These are phyloP conservation scores for Penicillium ucsense DNA, from an alignment of 495 filamentous ascomycete species.

Conservation along the genomic window DNA sequence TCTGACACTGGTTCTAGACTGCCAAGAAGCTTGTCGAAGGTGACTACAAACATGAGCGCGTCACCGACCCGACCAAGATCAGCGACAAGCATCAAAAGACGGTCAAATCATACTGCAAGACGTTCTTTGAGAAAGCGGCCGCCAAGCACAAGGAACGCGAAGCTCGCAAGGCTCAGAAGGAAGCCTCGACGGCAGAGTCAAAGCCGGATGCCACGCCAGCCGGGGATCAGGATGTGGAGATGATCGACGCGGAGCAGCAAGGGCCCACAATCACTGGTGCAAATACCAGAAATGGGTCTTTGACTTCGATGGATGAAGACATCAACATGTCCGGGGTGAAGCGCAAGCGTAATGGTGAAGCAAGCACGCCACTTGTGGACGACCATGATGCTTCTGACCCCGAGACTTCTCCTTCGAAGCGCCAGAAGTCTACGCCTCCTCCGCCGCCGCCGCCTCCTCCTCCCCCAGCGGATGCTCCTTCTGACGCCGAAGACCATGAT, in stretches of 20 bases:
- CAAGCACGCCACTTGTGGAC: conserved; percentile 54
- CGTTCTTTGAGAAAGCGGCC: conserved; percentile 78
- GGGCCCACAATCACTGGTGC: background rate
- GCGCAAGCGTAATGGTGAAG: conserved; percentile 19
- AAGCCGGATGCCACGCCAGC: conserved; percentile 19
- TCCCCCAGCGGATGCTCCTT: conserved; percentile 11
- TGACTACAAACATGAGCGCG: conserved; percentile 78
- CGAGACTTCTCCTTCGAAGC: conserved; percentile 24
- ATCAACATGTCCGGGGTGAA: conserved; percentile 8
- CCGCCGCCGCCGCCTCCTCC: conserved; percentile 26
- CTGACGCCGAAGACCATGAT: conserved; percentile 15
- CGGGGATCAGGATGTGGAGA: conserved; percentile 35
- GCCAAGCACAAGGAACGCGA: conserved; percentile 63
- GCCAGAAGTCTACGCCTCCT: conserved; percentile 28
- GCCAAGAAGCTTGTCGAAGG: conserved; percentile 80
- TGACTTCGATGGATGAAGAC: conserved; percentile 23
- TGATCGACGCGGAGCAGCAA: conserved; percentile 48
- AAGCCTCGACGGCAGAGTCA: conserved; percentile 15
- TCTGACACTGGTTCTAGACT: conserved; percentile 27
- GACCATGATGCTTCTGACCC: conserved; percentile 23
- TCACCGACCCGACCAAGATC: conserved; percentile 73
- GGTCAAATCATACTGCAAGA: conserved; percentile 69
- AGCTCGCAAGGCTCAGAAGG: conserved; percentile 48
- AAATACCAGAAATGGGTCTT: background rate
- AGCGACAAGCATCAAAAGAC: conserved; percentile 69